Conservation (phyloP, 371 early-diverging fungal species). For the Mortierella sp. region DNA sequence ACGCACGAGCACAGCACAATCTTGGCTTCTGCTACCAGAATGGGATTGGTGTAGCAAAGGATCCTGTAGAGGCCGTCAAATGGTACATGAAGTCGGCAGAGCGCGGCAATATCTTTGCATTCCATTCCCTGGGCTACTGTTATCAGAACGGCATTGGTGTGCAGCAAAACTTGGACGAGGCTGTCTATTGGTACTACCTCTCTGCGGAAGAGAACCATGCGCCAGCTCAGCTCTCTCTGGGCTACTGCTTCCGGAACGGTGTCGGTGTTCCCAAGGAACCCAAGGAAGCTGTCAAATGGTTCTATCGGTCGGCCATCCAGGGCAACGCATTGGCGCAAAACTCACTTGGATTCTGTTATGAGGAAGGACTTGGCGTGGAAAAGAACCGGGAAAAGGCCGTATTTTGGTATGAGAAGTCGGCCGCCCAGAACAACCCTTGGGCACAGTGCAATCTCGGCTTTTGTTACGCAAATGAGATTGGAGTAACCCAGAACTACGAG, state of each 20-base stretch:
- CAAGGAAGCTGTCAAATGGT: slow-evolving; percentile 77
- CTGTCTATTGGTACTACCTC: slow-evolving; percentile 83
- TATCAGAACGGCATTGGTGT: slow-evolving; percentile 89
- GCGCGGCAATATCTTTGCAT: slow-evolving; percentile 83
- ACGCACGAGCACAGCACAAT: slow-evolving; percentile 74
- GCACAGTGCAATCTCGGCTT: slow-evolving; percentile 91
- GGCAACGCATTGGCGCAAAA: slow-evolving; percentile 88
- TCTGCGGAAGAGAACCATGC: slow-evolving; percentile 85
- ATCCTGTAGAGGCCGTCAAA: slow-evolving; percentile 64
- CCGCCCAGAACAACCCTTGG: slow-evolving; percentile 82
- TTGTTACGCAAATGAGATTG: slow-evolving; percentile 84
- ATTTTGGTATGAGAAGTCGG: slow-evolving; percentile 85
- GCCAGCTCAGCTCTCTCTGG: slow-evolving; percentile 80
- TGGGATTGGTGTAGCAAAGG: slow-evolving; percentile 78
- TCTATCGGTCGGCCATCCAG: slow-evolving; percentile 66
- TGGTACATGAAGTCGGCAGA: slow-evolving; percentile 82
- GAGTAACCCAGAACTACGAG: slow-evolving; percentile 64
- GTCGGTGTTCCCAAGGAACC: slow-evolving; percentile 77
- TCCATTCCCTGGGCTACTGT: slow-evolving; percentile 83
- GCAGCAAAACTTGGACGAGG: slow-evolving; percentile 65
- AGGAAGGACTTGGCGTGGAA: slow-evolving; percentile 80
- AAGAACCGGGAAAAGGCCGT: slow-evolving; percentile 63
- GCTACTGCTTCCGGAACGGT: slow-evolving; percentile 88
- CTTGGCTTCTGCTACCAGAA: slow-evolving; percentile 86
- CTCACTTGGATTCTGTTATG: slow-evolving; percentile 78